Percentiles rank a stretch among this genome's conserved stretches.
phyloP scores from a whole-genome alignment of 805 yeast species.

The Candida xiaguanensis region DNA sequence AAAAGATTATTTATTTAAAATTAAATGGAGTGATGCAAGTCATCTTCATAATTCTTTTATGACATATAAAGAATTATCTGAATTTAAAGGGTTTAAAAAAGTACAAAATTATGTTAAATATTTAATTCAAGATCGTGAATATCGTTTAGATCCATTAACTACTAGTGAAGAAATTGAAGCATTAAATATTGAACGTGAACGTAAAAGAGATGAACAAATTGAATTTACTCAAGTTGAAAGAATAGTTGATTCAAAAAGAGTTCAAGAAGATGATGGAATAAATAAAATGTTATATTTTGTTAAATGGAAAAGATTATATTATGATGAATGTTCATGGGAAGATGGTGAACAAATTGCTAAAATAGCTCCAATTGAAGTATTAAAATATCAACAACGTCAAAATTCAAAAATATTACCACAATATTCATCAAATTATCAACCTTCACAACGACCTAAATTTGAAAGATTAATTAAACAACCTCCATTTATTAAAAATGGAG shows the following conservation, averaged over 20 bases:
- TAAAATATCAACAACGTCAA: slow-evolving; percentile 73
- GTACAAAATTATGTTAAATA: slow-evolving; percentile 85
- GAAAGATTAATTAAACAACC: slow-evolving; percentile 89
- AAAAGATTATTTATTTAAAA: slow-evolving; percentile 51
- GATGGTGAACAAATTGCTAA: slow-evolving; percentile 82
- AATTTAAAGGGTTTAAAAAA: slow-evolving; percentile 71
- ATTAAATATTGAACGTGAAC: slow-evolving; percentile 86
- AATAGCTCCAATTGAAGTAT: slow-evolving; percentile 79
- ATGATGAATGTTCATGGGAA: slow-evolving; percentile 98
- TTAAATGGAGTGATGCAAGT: slow-evolving; percentile 86
- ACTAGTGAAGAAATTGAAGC: slow-evolving; percentile 91
- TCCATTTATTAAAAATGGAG: slow-evolving; percentile 82
- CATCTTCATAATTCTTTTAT: slow-evolving; percentile 98
- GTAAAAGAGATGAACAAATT: slow-evolving; percentile 75
- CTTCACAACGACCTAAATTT: slow-evolving; percentile 73
- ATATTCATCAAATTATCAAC: slow-evolving; percentile 71
- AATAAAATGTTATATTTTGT: slow-evolving; percentile 76
- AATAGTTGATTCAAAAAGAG: slow-evolving; percentile 80
- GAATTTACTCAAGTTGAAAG: slow-evolving; percentile 88
- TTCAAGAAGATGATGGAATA: slow-evolving; percentile 57
- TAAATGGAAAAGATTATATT: slow-evolving; percentile 90
- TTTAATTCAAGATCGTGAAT: slow-evolving; percentile 68
- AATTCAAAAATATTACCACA: slow-evolving; percentile 84
- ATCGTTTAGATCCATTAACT: slow-evolving; percentile 74
- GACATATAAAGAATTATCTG: slow-evolving; percentile 49